Conservation (phyloP, 257 asterid species). For the Solanum paucissectum region DNA sequence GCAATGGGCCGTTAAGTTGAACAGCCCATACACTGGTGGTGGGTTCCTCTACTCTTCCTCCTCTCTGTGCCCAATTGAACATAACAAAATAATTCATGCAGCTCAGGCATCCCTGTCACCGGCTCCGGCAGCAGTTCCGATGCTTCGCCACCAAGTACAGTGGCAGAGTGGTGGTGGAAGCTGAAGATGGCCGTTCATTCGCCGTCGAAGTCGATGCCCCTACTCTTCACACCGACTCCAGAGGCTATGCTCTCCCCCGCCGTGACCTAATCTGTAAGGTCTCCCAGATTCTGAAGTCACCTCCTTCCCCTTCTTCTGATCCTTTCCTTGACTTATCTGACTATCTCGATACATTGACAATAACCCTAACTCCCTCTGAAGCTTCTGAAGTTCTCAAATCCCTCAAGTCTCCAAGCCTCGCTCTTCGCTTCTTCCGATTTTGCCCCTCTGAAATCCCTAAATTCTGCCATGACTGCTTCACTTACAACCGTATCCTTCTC, state of each 20-base stretch:
- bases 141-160: conserved; percentile 72
- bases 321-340: conserved; percentile 62
- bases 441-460: conserved; percentile 51
- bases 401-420: conserved; percentile 52
- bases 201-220: conserved; percentile 61
- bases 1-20: background rate
- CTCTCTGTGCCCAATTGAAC: background rate
- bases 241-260: conserved; percentile 92
- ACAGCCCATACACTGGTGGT: background rate
- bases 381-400: conserved; percentile 74
- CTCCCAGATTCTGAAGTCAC: conserved; percentile 48
- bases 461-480: conserved; percentile 69
- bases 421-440: conserved; percentile 63
- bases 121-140: conserved; percentile 32
- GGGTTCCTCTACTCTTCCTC: background rate
- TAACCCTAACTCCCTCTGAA: conserved; percentile 52
- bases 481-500: conserved; percentile 63
- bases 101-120: background rate
- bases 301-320: conserved; percentile 36
- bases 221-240: conserved; percentile 39
- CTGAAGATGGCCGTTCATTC: conserved; percentile 51
- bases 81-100: background rate
- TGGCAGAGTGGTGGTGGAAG: conserved; percentile 48
- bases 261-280: conserved; percentile 74
- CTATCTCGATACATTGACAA: conserved; percentile 30